These are phyloP conservation scores for Penicillium sp. DNA, from an alignment of 2,329 filamentous ascomycete species.

Conservation along the genomic window DNA sequence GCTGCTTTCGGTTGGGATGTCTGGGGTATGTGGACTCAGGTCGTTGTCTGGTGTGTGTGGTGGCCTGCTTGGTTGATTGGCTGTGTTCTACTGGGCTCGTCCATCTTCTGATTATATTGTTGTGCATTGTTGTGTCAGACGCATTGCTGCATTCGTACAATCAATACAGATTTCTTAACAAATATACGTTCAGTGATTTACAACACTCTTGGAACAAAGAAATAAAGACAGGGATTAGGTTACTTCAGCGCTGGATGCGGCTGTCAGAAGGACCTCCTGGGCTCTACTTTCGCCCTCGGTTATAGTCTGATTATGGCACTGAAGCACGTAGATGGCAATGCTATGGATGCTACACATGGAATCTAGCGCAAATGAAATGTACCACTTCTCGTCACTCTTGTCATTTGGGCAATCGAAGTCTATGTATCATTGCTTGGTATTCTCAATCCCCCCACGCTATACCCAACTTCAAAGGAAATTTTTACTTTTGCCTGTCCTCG, in stretches of 20 bases:
- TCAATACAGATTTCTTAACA: slow-evolving; percentile 3
- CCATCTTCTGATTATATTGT: slow-evolving; percentile 28
- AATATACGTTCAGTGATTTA: not conserved
- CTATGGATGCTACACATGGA: too few species aligned
- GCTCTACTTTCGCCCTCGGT: too few species aligned
- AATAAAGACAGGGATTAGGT: not conserved
- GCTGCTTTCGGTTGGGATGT: slow-evolving; percentile 87
- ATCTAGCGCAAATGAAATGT: not conserved
- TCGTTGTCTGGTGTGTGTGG: slow-evolving; percentile 93
- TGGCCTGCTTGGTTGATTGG: slow-evolving; percentile 85
- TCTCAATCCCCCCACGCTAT: not conserved
- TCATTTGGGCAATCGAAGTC: too few species aligned
- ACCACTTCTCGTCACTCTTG: not conserved
- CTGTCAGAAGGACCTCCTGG: not conserved
- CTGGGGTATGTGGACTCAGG: slow-evolving; percentile 83
- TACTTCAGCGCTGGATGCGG: too few species aligned
- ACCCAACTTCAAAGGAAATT: not conserved
- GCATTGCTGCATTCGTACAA: not conserved
- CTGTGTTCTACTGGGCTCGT: slow-evolving; percentile 36
- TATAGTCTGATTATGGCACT: too few species aligned
- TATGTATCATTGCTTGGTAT: not conserved
- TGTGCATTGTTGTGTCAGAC: not conserved
- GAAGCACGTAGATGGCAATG: too few species aligned
- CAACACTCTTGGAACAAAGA: not conserved
- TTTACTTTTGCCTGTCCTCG: not conserved